Base-by-base conservation (phyloP, 2,329 filamentous ascomycete genomes). In the Monosporascus sp. region DNA sequence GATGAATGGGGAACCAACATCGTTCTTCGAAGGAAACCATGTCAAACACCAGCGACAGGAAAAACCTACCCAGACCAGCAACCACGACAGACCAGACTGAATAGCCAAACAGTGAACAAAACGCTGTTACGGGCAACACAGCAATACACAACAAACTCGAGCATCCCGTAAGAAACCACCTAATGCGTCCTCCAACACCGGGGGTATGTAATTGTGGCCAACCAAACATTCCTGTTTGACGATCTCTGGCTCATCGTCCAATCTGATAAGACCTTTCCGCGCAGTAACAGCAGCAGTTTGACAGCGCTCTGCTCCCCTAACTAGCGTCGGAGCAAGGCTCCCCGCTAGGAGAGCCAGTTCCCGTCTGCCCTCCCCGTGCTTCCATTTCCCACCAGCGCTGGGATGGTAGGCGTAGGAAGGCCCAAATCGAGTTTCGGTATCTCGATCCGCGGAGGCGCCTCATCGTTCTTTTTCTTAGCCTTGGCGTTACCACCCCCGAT, bases 361-460 rank as follows among this genome's bases (percentile, higher is more conserved):
- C 62, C 61, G 48, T 57, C 60, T 20, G 50, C 38, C n/a, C 55
- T 63, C 22, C 51, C 50, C 7, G n/a, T n/a, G 43, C 22, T 27
- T 15, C 14, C 22, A 27, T 46, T 46, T 44, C 14, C n/a, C n/a
- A 3, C 7, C 43, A 27, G 25, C 43, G 48, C 57, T 24, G 48
- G 53, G 50, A 43, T 54, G 52, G 22, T 56, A 52, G 41, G 52
- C 53, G 36, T 4, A n/a, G 72, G 71, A 24, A 73, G 62, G 7
- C 70, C 73, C 59, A 83, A 75, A 61, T 82, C 78, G 55, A 84
- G 72, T 62, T 73, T 77, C 9, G 79, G 80, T 59, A 83, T 81
- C 60, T 86, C 83, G 57, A 89, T 71, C 69, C 78, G 85, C 27
- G 80, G 74, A 24, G 78, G 75, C 58, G 80, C 77, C 37, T 78